Base-by-base conservation (phyloP, 2,329 filamentous ascomycete species). In the Botrytis galanthina region DNA sequence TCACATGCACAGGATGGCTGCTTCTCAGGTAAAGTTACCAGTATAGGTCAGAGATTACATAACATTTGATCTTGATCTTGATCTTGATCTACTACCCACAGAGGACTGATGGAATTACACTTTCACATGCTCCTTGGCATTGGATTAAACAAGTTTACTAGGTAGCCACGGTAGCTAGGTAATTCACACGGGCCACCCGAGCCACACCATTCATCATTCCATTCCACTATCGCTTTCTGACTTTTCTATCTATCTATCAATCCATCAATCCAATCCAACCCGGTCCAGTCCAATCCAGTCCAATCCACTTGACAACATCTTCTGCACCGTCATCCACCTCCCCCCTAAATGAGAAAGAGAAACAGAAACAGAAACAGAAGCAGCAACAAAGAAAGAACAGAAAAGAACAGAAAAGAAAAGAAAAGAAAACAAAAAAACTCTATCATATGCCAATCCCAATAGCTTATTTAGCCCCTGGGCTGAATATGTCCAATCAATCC, bases 71-170 rank as follows among this genome's bases (percentile, higher is more conserved):
- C 14, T 26, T 48, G 37, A 39, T 39, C 1, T 10, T 48, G 39
- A 42, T 42, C 10, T 22, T 46, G 20, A 46, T 44, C 18, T 20
- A 44, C n/a, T n/a, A n/a, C n/a, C n/a, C n/a, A n/a, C n/a, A n/a
- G n/a, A n/a, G n/a, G n/a, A n/a, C n/a, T 22, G 32, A 37, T 37
- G 35, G 46, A n/a, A n/a, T 51, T 39, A n/a, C 32, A 63, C 42
- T 48, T 71, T 71, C 69, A 71, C 69, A 71, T 71, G 69, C 59
- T 71, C 39, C 42, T 71, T 64, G 69, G 69, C 59, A 39, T 29
- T 32, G 18, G 4, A 64, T 71, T 32, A 51, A 9, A 39, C 16
- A 20, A 20, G n/a, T 29, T 29, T 29, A 39, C 37, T 14, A 10
- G 37, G 35, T 37, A 37, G 35, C 4, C 8, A 37, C n/a, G 35